Percentiles rank a stretch among this genome's conserved stretches.
Evolutionary conservation across 768 basidiomycete species (phyloP).

Genomic region (Tricholoma matsutake): DNA sequence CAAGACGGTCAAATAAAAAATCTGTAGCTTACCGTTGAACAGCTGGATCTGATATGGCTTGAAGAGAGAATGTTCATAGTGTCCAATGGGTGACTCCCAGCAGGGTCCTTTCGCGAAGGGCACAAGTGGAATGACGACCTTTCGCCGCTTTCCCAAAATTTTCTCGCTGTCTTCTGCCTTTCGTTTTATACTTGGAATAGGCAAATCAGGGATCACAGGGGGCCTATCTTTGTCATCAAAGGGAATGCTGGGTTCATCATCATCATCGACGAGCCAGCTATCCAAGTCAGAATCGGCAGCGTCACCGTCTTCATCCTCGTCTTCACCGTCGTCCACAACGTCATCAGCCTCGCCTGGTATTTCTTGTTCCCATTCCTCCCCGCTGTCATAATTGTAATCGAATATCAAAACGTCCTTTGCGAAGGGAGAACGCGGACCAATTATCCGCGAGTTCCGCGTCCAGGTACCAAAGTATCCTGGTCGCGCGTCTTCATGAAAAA

Average conservation of each 20-base stretch:
- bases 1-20: neutral
- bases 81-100: conserved; percentile 70
- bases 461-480: conserved; percentile 96
- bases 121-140: conserved; percentile 73
- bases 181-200: conserved; percentile 47
- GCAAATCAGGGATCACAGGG: conserved; percentile 33
- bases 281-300: conserved; percentile 76
- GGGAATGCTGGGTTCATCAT: conserved; percentile 48
- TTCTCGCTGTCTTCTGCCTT: conserved; percentile 57
- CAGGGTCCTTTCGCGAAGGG: conserved; percentile 81
- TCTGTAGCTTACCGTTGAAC: conserved; percentile 66
- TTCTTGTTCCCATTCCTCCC: conserved; percentile 95
- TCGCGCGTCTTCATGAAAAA: conserved; percentile 80
- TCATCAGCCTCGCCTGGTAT: conserved; percentile 78
- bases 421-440: conserved; percentile 85
- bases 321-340: conserved; percentile 66
- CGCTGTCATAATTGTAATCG: conserved; percentile 93
- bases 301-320: conserved; percentile 53
- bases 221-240: conserved; percentile 37
- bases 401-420: conserved; percentile 70
- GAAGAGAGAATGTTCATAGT: conserved; percentile 68
- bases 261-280: conserved; percentile 76
- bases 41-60: conserved; percentile 73
- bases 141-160: conserved; percentile 64
- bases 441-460: conserved; percentile 73